Evolutionary conservation across 176 grass and related monocot species (phyloP), one percentile per base, ranked within the genome.

Genomic region (Oryza coarctata): DNA sequence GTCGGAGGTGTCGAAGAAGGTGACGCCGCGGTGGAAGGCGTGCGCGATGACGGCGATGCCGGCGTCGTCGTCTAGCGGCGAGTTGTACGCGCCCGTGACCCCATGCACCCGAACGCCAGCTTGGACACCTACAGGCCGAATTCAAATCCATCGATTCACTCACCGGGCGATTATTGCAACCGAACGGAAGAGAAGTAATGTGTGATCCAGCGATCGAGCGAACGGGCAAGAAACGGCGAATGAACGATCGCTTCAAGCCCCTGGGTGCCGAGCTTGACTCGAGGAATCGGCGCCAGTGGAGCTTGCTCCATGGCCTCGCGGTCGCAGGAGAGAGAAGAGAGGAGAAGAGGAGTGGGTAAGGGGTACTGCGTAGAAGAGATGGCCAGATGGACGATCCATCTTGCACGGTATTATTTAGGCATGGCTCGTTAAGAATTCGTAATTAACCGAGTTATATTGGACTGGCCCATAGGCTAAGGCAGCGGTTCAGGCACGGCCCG

Each of bases 1-100:
- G 81, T 97, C 66, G 68, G 92, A 78, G 80, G 89, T 97, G 80
- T 97, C 94, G 73, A 97, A 94, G 64, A 97, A 92, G 72, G 92
- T 94, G 77, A 97, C 75, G 35, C 94, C 88, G 17, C 78, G 89
- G 72, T 47, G 32, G 85, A 97, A 97, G 8, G 92, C 94, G 81
- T 92, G n/a, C 34, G 72, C 70, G 84, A 97, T 76, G 57, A 97
- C 81, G 66, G 90, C 75, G 35, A 81, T 45, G 12, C 92, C 86
- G 4, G 30, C 78, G 20, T 91, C 92, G n/a, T 94, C 90, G 28
- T 77, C 67, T 15, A 92, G 9, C 25, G 92, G 86, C 26, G 82
- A 31, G 77, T 89, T 93, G 70, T 92, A 97, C 0, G 52, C 65
- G 52, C 90, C 90, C 1, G 77, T 60, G 7, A 97, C 13, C 86